A percentile compares a stretch with the other conserved stretches of the same genome.
Evolutionary conservation across 768 basidiomycete genomes (phyloP).

Genomic region (Pulveroboletus ravenelii): DNA sequence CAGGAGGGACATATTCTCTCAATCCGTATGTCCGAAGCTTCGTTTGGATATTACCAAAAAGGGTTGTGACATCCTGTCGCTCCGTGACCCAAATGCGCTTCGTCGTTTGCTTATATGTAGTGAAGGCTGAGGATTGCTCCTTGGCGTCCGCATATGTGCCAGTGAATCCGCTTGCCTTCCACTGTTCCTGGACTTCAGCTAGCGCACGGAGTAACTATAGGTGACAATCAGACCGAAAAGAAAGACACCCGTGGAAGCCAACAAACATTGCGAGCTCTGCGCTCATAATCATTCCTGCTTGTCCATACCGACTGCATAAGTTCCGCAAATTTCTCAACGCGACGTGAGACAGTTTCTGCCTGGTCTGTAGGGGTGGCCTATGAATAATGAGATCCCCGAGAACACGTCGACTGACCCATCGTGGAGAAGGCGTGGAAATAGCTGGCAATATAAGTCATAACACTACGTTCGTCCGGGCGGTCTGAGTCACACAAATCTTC

Average conservation of each 20-base stretch:
- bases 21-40: slow-evolving; percentile 90
- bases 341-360: slow-evolving; percentile 86
- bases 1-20: slow-evolving; percentile 75
- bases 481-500: slow-evolving; percentile 85
- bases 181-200: slow-evolving; percentile 59
- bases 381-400: background rate
- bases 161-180: slow-evolving; percentile 61
- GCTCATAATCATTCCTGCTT: slow-evolving; percentile 87
- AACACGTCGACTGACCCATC: slow-evolving; percentile 60
- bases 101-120: slow-evolving; percentile 75
- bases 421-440: slow-evolving; percentile 98
- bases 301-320: slow-evolving; percentile 91
- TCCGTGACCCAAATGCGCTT: slow-evolving; percentile 90
- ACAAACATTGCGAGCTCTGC: slow-evolving; percentile 67
- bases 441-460: slow-evolving; percentile 97
- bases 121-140: slow-evolving; percentile 65
- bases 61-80: slow-evolving; percentile 78
- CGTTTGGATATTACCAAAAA: slow-evolving; percentile 91
- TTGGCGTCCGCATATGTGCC: slow-evolving; percentile 83
- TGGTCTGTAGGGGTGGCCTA: slow-evolving; percentile 55
- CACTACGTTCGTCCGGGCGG: slow-evolving; percentile 92
- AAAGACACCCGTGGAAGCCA: background rate
- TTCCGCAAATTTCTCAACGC: slow-evolving; percentile 94
- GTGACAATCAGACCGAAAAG: slow-evolving; percentile 6
- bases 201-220: slow-evolving; percentile 63